phyloP scores from a whole-genome alignment of 768 basidiomycete genomes.

The Holtermanniella nyarrowii region DNA sequence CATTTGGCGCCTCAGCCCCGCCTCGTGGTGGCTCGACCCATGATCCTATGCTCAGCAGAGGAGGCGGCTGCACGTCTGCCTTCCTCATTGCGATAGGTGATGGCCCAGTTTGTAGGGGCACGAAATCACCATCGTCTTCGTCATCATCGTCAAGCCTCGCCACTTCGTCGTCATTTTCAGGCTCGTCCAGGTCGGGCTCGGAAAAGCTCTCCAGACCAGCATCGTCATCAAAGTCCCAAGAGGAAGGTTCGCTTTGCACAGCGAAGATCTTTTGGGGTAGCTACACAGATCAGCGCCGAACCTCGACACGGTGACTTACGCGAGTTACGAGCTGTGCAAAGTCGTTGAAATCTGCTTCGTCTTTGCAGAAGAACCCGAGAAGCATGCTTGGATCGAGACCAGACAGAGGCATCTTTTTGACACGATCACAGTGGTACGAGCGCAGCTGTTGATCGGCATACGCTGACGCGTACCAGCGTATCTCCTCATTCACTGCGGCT shows the following conservation, averaged over 20 bases:
- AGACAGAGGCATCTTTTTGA: conserved; percentile 84
- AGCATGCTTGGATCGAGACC: conserved; percentile 96
- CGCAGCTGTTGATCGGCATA: conserved; percentile 64
- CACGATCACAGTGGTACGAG: conserved; percentile 93
- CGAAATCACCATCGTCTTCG: conserved; percentile 1
- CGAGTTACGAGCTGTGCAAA: conserved; percentile 60
- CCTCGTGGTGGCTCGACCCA: conserved; percentile 10
- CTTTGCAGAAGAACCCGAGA: conserved; percentile 76
- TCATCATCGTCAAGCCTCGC: background rate
- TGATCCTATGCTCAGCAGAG: conserved; percentile 3
- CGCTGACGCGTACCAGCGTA: conserved; percentile 51
- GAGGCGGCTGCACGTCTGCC: no score
- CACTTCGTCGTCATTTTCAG: conserved; percentile 13
- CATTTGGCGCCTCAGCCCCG: conserved; percentile 12
- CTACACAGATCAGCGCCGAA: conserved; percentile 30
- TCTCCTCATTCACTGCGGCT: background rate
- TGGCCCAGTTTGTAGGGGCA: background rate
- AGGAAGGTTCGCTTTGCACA: conserved; percentile 76
- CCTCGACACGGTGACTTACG: conserved; percentile 46
- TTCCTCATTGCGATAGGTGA: background rate
- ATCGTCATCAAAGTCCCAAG: conserved; percentile 55
- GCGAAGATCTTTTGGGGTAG: conserved; percentile 63
- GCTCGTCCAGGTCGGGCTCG: conserved; percentile 54
- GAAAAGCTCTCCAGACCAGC: conserved; percentile 76
- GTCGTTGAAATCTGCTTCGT: conserved; percentile 77